Percentiles rank a stretch among this genome's conserved stretches.
phyloP scores from a whole-genome alignment of 2,329 filamentous ascomycete genomes.

The Botrytis porri region DNA sequence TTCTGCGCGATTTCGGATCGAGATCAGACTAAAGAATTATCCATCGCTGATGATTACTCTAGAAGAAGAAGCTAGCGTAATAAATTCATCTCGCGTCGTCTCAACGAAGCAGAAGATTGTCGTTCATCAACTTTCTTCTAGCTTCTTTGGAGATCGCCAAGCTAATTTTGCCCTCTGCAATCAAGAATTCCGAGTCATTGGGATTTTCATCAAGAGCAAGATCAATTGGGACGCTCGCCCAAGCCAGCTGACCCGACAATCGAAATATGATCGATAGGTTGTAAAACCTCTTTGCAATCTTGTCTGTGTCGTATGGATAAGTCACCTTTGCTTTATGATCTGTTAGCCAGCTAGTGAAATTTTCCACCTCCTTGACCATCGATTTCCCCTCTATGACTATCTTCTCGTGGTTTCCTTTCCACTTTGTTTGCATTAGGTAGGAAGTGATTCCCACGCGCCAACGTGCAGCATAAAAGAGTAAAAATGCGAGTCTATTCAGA shows the following conservation, averaged over 20 bases:
- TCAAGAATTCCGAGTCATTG: too few relatives aligned
- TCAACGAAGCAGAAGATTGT: too few relatives aligned
- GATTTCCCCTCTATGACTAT: neutral
- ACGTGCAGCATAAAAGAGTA: accelerated
- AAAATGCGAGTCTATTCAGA: neutral
- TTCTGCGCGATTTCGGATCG: too few relatives aligned
- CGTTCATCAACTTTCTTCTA: too few relatives aligned
- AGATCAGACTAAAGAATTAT: too few relatives aligned
- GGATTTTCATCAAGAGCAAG: too few relatives aligned
- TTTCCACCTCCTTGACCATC: accelerated
- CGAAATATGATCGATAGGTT: neutral
- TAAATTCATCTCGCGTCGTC: too few relatives aligned
- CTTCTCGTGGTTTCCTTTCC: neutral
- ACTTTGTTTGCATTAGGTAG: neutral
- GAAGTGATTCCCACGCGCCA: neutral
- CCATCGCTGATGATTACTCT: too few relatives aligned
- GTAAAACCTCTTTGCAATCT: accelerated
- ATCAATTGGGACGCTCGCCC: accelerated
- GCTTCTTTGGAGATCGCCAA: too few relatives aligned
- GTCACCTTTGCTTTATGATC: neutral
- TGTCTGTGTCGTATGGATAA: neutral
- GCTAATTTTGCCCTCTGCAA: too few relatives aligned
- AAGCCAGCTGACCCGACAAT: neutral
- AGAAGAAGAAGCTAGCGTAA: accelerated
- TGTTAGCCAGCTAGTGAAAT: accelerated